A percentile compares a stretch with the other conserved stretches of the same genome.
phyloP scores from a whole-genome alignment of 176 grass and related monocot species.

The Juncus inflexus region DNA sequence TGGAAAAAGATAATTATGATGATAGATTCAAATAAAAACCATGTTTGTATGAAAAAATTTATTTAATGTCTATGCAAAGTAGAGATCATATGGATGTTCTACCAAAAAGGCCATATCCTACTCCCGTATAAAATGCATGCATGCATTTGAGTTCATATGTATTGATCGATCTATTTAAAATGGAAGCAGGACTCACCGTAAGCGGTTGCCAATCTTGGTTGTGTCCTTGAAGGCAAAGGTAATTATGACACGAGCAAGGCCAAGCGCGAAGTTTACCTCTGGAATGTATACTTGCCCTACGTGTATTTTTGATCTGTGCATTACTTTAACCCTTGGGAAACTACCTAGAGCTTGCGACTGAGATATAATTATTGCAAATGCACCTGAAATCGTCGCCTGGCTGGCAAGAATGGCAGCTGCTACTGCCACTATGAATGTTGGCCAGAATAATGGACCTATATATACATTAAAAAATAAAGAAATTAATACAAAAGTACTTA shows the following conservation, averaged over 20 bases:
- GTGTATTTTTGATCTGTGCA: slow-evolving; percentile 59
- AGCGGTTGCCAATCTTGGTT: slow-evolving; percentile 50
- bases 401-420: slow-evolving; percentile 55
- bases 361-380: slow-evolving; percentile 53
- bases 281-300: slow-evolving; percentile 70
- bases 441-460: slow-evolving; percentile 58
- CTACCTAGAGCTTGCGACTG: slow-evolving; percentile 50
- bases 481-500: background rate
- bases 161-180: background rate
- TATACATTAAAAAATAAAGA: background rate
- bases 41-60: too few relatives aligned
- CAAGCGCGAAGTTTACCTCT: slow-evolving; percentile 54
- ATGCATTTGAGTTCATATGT: background rate
- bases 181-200: slow-evolving; percentile 37
- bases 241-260: slow-evolving; percentile 35
- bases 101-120: too few relatives aligned
- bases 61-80: too few relatives aligned
- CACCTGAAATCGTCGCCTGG: slow-evolving; percentile 61
- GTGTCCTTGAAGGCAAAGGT: slow-evolving; percentile 48
- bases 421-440: slow-evolving; percentile 54
- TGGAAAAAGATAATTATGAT: too few relatives aligned
- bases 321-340: slow-evolving; percentile 57
- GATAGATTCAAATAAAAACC: too few relatives aligned
- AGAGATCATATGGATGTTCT: too few relatives aligned
- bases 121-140: background rate